These are phyloP conservation scores for Sugiyamaella sp. DNA, from an alignment of 1,139 yeast genomes.

Conservation along the genomic window DNA sequence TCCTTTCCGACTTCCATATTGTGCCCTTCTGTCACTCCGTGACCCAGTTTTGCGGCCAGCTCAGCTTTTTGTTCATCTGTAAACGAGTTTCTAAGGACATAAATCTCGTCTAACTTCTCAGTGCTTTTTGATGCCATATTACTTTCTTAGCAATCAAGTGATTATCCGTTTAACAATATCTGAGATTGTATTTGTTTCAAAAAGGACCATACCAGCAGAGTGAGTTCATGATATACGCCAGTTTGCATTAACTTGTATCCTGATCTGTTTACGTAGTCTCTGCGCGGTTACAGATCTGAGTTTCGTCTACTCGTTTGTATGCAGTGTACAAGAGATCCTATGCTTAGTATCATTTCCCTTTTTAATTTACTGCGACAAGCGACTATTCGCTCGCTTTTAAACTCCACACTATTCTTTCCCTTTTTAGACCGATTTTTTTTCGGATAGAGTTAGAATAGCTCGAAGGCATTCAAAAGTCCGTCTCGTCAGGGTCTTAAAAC, in stretches of 20 bases:
- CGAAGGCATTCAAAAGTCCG: too few relatives aligned
- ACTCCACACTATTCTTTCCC: too few relatives aligned
- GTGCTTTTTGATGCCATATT: not conserved
- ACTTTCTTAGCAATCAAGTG: too few relatives aligned
- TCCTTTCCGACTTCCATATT: conserved; percentile 16
- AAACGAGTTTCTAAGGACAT: not conserved
- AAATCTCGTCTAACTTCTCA: not conserved
- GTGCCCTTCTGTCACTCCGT: not conserved
- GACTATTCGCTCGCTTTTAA: too few relatives aligned
- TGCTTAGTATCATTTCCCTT: not conserved
- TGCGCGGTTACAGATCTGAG: not conserved
- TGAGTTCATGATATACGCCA: too few relatives aligned
- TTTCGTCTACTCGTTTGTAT: not conserved
- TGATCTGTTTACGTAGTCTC: too few relatives aligned
- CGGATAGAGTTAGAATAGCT: too few relatives aligned
- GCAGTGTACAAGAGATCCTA: not conserved
- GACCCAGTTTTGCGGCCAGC: conserved; percentile 15
- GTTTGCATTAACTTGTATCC: not conserved
- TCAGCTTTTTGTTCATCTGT: conserved; percentile 14
- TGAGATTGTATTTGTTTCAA: not conserved
- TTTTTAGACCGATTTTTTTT: too few relatives aligned
- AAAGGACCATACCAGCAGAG: too few relatives aligned
- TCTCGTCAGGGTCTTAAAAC: too few relatives aligned
- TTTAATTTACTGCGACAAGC: too few relatives aligned
- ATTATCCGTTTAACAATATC: not conserved